Percentiles rank a stretch among this genome's conserved stretches.
These are phyloP conservation scores for Clarireedia hainanense DNA, from an alignment of 2,329 filamentous ascomycete genomes.

Conservation along the genomic window DNA sequence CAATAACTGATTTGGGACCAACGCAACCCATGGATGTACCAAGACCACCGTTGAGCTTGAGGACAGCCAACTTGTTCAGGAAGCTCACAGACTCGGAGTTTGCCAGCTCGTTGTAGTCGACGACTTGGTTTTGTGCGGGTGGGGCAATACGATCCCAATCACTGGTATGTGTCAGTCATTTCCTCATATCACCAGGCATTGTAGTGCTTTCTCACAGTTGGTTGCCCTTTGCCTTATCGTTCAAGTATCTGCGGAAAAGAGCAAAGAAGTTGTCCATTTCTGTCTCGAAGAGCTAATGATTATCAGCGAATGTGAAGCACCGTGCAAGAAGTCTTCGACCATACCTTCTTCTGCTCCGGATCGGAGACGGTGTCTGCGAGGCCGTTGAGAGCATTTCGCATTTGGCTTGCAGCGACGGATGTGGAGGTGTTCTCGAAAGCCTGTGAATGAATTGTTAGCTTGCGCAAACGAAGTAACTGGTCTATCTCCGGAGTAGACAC, in stretches of 20 bases:
- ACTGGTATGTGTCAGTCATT: conserved; percentile 37
- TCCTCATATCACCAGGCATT: conserved; percentile 6
- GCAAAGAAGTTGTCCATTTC: conserved; percentile 99
- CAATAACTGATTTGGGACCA: conserved; percentile 98
- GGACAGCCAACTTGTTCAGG: conserved; percentile 92
- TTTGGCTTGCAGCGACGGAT: conserved; percentile 94
- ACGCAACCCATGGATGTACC: conserved; percentile 99
- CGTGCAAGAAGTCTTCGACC: conserved; percentile 15
- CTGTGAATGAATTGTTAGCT: conserved; percentile 37
- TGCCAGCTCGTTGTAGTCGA: conserved; percentile 85
- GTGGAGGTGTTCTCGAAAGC: conserved; percentile 99
- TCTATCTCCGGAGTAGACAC: neutral
- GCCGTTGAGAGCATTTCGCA: conserved; percentile 94
- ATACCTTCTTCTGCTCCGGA: conserved; percentile 73
- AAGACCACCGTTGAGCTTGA: conserved; percentile 98
- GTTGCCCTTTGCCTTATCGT: conserved; percentile 98
- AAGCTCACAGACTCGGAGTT: conserved; percentile 89
- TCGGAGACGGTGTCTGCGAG: conserved; percentile 86
- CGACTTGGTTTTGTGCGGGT: conserved; percentile 86
- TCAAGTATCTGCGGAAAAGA: conserved; percentile 95
- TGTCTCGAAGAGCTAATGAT: conserved; percentile 78
- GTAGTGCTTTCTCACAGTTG: conserved; percentile 50
- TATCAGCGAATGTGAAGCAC: neutral
- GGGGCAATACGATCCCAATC: conserved; percentile 97
- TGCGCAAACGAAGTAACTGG: neutral